These are phyloP conservation scores for Arabis hirsuta DNA, from an alignment of 345 rosid genomes.

Conservation along the genomic window DNA sequence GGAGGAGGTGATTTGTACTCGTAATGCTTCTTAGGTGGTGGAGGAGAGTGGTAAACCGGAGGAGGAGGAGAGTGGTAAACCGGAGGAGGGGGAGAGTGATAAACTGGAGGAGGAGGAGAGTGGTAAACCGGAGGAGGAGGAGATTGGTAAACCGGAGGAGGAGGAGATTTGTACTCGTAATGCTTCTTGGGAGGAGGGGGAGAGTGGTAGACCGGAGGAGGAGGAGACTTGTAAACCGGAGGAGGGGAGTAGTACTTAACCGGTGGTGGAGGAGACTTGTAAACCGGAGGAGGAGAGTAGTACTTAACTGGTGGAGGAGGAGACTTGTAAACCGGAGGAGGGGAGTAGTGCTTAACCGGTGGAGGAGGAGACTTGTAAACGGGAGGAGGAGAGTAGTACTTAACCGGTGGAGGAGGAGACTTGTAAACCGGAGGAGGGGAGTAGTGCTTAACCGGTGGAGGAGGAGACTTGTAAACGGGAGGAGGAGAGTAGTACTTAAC, in stretches of 20 bases:
- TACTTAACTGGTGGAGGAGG: constrained; percentile 52
- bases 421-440: constrained; percentile 24
- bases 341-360: constrained; percentile 12
- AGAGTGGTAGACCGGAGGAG: neutral
- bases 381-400: neutral
- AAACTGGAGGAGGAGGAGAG: neutral
- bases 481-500: constrained; percentile 2
- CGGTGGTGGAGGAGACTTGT: neutral
- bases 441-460: neutral
- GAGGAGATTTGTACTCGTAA: too few species aligned
- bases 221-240: neutral
- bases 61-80: constrained; percentile 37
- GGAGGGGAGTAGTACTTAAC: neutral
- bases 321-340: constrained; percentile 43
- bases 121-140: neutral
- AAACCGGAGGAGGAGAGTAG: constrained; percentile 30
- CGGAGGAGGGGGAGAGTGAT: constrained; percentile 22
- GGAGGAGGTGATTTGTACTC: too few species aligned
- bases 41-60: constrained; percentile 31
- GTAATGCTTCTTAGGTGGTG: constrained; percentile 23
- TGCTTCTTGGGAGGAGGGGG: too few species aligned
- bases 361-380: neutral
- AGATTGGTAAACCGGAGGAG: neutral
- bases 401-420: constrained; percentile 2
- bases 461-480: constrained; percentile 13